phyloP scores from a whole-genome alignment of 2,329 filamentous ascomycete genomes.

The Claviceps digitariae region DNA sequence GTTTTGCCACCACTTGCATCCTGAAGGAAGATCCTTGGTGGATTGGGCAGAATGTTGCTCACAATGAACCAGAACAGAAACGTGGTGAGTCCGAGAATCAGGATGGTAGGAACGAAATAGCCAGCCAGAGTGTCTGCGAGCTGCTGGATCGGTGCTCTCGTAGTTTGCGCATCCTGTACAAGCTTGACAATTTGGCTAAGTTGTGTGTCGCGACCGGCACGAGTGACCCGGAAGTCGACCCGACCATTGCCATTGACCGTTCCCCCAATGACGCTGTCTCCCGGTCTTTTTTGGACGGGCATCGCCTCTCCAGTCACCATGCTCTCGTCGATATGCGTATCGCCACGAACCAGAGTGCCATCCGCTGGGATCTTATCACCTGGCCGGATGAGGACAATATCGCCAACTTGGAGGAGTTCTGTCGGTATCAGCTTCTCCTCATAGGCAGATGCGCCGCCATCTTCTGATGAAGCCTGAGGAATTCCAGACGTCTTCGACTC shows the following conservation, averaged over 20 bases:
- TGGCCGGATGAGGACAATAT: slow-evolving; percentile 83
- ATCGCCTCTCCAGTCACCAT: slow-evolving; percentile 98
- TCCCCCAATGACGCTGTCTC: slow-evolving; percentile 70
- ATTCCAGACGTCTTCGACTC: slow-evolving; percentile 27
- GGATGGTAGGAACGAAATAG: slow-evolving; percentile 85
- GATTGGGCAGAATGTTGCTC: slow-evolving; percentile 69
- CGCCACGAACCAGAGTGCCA: slow-evolving; percentile 71
- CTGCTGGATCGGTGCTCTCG: slow-evolving; percentile 82
- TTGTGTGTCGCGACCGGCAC: slow-evolving; percentile 88
- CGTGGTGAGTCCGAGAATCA: slow-evolving; percentile 69
- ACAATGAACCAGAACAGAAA: slow-evolving; percentile 92
- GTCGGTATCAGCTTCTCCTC: slow-evolving; percentile 83
- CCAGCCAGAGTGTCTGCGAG: slow-evolving; percentile 84
- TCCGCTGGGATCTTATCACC: slow-evolving; percentile 96
- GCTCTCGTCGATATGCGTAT: slow-evolving; percentile 91
- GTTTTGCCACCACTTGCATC: slow-evolving; percentile 75
- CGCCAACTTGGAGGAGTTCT: slow-evolving; percentile 84
- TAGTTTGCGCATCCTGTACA: slow-evolving; percentile 96
- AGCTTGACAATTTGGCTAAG: slow-evolving; percentile 95
- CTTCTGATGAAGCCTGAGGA: slow-evolving; percentile 16
- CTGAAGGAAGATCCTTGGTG: slow-evolving; percentile 77
- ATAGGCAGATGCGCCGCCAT: slow-evolving; percentile 43
- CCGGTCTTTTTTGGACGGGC: slow-evolving; percentile 80
- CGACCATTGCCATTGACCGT: slow-evolving; percentile 92
- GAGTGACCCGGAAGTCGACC: slow-evolving; percentile 81